Evolutionary conservation across 2,329 filamentous ascomycete species (phyloP).

Genomic region (Chrysoporthe deuterocubensis): DNA sequence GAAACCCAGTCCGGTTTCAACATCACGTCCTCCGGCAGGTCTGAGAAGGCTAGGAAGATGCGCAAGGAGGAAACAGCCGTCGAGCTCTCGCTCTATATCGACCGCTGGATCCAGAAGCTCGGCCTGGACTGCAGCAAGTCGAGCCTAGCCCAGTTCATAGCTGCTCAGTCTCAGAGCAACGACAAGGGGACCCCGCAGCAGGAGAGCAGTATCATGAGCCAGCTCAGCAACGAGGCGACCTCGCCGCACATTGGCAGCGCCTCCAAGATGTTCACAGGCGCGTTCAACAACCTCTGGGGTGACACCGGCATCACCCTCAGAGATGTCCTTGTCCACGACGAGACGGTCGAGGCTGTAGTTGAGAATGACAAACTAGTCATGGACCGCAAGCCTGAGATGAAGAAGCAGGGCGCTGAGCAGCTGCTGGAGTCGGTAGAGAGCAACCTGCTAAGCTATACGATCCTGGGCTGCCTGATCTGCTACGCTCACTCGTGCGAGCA

Average conservation of each 20-base stretch:
- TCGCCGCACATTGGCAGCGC: constrained; percentile 48
- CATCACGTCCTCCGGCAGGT: constrained; percentile 49
- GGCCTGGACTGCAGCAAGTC: constrained; percentile 57
- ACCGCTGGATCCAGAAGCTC: constrained; percentile 56
- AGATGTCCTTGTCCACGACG: constrained; percentile 58
- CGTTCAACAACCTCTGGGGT: constrained; percentile 61
- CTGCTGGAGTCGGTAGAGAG: constrained; percentile 46
- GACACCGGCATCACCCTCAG: constrained; percentile 52
- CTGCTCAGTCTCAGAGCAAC: constrained; percentile 49
- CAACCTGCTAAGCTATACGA: constrained; percentile 57
- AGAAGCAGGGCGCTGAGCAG: constrained; percentile 43
- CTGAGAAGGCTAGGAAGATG: constrained; percentile 54
- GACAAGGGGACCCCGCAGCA: constrained; percentile 58
- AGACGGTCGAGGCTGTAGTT: constrained; percentile 56
- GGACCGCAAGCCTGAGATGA: constrained; percentile 43
- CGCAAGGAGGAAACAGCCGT: constrained; percentile 57
- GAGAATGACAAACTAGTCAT: constrained; percentile 59
- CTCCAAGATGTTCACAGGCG: constrained; percentile 57
- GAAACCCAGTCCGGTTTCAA: constrained; percentile 62
- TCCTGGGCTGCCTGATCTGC: constrained; percentile 63
- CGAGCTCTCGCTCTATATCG: constrained; percentile 56
- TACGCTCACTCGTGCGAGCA: constrained; percentile 65
- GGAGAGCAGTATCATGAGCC: constrained; percentile 55
- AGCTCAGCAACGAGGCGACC: constrained; percentile 47
- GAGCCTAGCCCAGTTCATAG: constrained; percentile 58